Percentiles rank a stretch among this genome's conserved stretches.
These are phyloP conservation scores for Metahyphopichia silvanorum DNA, from an alignment of 805 yeast species.

Conservation along the genomic window DNA sequence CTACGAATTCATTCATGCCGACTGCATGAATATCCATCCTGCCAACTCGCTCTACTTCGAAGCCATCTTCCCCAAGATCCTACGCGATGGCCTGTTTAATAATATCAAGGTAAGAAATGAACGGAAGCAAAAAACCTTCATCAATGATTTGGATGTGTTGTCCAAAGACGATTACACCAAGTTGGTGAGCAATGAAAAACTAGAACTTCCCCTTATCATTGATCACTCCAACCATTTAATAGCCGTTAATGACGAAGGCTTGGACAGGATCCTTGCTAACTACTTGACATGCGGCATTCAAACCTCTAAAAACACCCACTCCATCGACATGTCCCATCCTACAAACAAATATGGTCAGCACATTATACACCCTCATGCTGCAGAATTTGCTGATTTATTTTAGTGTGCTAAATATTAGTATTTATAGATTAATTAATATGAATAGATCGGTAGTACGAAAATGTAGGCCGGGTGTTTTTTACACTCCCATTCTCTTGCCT, in stretches of 20 bases:
- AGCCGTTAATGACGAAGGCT: conserved; percentile 35
- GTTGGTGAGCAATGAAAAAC: conserved; percentile 2
- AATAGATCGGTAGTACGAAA: too few species aligned
- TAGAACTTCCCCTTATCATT: conserved; percentile 23
- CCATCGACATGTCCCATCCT: too few species aligned
- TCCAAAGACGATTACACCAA: conserved; percentile 8
- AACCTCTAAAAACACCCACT: conserved; percentile 7
- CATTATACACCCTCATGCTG: conserved; percentile 40
- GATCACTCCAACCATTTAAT: conserved; percentile 38
- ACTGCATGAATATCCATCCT: conserved; percentile 33
- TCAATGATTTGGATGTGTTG: conserved; percentile 11
- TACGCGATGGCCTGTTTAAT: neutral
- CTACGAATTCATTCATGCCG: conserved; percentile 21
- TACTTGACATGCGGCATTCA: conserved; percentile 31
- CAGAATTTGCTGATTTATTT: conserved; percentile 44
- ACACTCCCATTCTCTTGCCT: conserved; percentile 80
- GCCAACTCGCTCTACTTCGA: conserved; percentile 2
- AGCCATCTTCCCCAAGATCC: conserved; percentile 3
- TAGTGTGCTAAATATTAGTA: conserved; percentile 10
- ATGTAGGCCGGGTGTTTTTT: too few species aligned
- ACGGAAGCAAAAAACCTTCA: conserved; percentile 5
- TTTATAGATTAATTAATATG: conserved; percentile 1
- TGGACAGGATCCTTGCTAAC: conserved; percentile 38
- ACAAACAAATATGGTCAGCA: conserved; percentile 6
- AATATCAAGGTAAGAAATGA: conserved; percentile 1